Evolutionary conservation across 495 filamentous ascomycete genomes (phyloP).

Genomic region (Schizothecium vesticola): DNA sequence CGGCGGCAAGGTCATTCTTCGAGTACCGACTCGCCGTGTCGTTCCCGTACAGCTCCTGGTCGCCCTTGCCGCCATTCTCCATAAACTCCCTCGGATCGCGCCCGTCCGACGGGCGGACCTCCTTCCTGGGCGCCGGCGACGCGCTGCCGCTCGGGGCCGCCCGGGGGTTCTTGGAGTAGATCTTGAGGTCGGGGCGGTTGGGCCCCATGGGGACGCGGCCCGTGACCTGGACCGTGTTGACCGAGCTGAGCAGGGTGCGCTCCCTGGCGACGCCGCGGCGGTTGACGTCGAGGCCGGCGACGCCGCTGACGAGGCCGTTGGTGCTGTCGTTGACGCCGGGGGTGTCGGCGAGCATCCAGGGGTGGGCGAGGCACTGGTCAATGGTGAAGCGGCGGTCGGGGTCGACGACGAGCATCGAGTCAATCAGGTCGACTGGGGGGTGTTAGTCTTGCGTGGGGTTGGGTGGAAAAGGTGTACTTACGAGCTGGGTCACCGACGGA

Average conservation of each 20-base stretch:
- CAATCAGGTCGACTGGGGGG: slow-evolving; percentile 75
- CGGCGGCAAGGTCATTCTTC: slow-evolving; percentile 28
- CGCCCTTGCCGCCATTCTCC: slow-evolving; percentile 75
- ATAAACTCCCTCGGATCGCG: slow-evolving; percentile 70
- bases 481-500: slow-evolving; percentile 76
- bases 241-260: slow-evolving; percentile 73
- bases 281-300: slow-evolving; percentile 76
- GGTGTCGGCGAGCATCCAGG: slow-evolving; percentile 65
- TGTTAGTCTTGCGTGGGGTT: slow-evolving; percentile 13
- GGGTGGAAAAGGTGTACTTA: slow-evolving; percentile 24
- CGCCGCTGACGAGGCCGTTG: slow-evolving; percentile 80
- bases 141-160: slow-evolving; percentile 3
- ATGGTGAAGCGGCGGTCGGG: slow-evolving; percentile 77
- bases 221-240: slow-evolving; percentile 72
- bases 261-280: slow-evolving; percentile 74
- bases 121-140: slow-evolving; percentile 31
- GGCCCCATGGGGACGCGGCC: slow-evolving; percentile 52
- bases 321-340: slow-evolving; percentile 73
- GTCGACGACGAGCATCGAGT: slow-evolving; percentile 87
- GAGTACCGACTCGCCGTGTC: slow-evolving; percentile 49
- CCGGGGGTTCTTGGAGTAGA: slow-evolving; percentile 69
- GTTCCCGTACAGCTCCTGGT: slow-evolving; percentile 67
- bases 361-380: slow-evolving; percentile 85
- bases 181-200: slow-evolving; percentile 59
- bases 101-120: slow-evolving; percentile 57